These are phyloP conservation scores for Ceratocystis ficicola DNA, from an alignment of 2,329 filamentous ascomycete genomes.

Conservation along the genomic window DNA sequence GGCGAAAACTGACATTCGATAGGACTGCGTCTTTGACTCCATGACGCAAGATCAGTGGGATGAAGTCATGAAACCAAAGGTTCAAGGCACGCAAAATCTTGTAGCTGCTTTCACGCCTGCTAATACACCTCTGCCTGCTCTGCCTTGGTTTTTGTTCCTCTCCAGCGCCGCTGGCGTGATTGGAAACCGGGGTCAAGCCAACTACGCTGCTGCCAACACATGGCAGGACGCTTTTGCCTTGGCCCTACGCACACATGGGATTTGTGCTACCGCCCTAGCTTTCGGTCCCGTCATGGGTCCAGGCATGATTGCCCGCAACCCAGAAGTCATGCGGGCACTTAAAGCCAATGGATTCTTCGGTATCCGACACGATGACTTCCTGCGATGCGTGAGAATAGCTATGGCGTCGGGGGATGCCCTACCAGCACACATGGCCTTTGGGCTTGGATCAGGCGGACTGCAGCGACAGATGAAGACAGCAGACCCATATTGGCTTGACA, in stretches of 20 bases:
- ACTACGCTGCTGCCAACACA: conserved; percentile 45
- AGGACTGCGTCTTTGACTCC: conserved; percentile 28
- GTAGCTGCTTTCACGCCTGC: conserved; percentile 27
- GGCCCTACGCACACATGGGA: conserved; percentile 29
- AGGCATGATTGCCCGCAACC: conserved; percentile 42
- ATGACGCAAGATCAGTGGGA: conserved; percentile 32
- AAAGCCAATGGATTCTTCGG: conserved; percentile 43
- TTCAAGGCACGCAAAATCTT: conserved; percentile 33
- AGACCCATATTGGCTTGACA: conserved; percentile 44
- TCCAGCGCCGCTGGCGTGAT: conserved; percentile 34
- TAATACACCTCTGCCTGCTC: conserved; percentile 30
- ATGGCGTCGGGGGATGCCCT: conserved; percentile 30
- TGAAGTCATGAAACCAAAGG: conserved; percentile 29
- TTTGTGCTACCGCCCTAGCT: conserved; percentile 39
- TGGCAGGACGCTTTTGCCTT: conserved; percentile 40
- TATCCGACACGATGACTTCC: conserved; percentile 39
- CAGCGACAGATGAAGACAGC: conserved; percentile 40
- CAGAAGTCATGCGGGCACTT: conserved; percentile 37
- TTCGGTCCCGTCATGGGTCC: conserved; percentile 43
- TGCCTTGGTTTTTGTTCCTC: conserved; percentile 22
- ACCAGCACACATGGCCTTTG: conserved; percentile 40
- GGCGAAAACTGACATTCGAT: conserved; percentile 10
- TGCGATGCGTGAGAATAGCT: conserved; percentile 37
- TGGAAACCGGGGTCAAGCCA: conserved; percentile 46
- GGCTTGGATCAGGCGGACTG: conserved; percentile 44